These are phyloP conservation scores for Acanthamoeba divionensis DNA, from an alignment of 208 protist genomes.

Conservation along the genomic window DNA sequence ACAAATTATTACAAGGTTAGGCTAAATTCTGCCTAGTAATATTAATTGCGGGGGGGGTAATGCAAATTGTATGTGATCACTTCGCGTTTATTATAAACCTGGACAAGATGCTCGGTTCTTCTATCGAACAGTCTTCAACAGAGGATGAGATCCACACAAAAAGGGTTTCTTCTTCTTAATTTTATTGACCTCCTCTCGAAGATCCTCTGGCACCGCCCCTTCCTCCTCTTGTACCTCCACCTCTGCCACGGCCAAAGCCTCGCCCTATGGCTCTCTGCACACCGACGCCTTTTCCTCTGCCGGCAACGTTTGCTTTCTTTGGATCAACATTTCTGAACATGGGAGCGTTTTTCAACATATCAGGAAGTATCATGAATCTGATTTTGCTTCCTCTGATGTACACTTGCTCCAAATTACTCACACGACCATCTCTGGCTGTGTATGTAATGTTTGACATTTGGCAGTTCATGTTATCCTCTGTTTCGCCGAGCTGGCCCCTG, in stretches of 20 bases:
- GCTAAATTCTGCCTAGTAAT: too few species aligned
- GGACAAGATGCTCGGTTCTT: too few species aligned
- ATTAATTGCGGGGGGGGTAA: too few species aligned
- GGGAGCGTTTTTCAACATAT: slow-evolving; percentile 89
- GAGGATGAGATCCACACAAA: too few species aligned
- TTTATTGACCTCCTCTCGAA: background rate
- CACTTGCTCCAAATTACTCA: slow-evolving; percentile 78
- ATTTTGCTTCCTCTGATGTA: slow-evolving; percentile 87
- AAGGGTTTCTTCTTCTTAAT: too few species aligned
- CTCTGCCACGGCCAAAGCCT: background rate
- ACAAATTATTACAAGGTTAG: too few species aligned
- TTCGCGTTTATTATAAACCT: too few species aligned
- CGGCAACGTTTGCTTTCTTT: background rate
- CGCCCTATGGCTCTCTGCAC: slow-evolving; percentile 48
- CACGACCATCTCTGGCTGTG: slow-evolving; percentile 79
- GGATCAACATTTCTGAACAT: slow-evolving; percentile 84
- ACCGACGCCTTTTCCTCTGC: slow-evolving; percentile 42
- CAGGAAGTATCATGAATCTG: slow-evolving; percentile 87
- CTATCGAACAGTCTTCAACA: too few species aligned
- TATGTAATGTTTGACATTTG: slow-evolving; percentile 79
- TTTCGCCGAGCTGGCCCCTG: slow-evolving; percentile 82
- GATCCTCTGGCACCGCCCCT: background rate
- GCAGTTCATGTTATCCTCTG: slow-evolving; percentile 89
- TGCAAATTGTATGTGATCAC: too few species aligned
- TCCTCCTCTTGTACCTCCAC: background rate